Base-by-base conservation (phyloP, 148 eudicot genomes). In the Polygonum aviculare region DNA sequence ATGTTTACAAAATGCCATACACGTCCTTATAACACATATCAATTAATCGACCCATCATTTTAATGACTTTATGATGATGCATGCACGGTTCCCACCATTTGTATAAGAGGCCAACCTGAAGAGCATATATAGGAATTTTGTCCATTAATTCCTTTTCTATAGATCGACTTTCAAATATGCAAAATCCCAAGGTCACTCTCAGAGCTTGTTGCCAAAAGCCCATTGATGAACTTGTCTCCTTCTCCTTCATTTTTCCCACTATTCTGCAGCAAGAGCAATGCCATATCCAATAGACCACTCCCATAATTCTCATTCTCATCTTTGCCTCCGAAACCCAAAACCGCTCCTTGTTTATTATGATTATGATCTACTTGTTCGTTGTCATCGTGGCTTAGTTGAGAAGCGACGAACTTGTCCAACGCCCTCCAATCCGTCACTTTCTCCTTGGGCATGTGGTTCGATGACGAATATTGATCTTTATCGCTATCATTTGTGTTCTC, bases 321-420 rank as follows among this genome's bases (percentile, higher is more conserved):
- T 40, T 18, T 7, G 39, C 47, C 47, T 44, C 35, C 33, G 19
- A 49, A 60, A 72, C 84, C 73, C 52, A 84, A 79, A 41, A 22
- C 18, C 10, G 57, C 12, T 18, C 75, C 80, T 62, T 75, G 75
- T 33, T 51, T 55, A 12, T 69, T 79, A 48, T 12, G 50, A 54
- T 71, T 51, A 54, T 69, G 59, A 15, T 5, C 15, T 71, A 38
- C 48, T 71, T 18, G 10, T 0, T 71, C 36, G 7, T 50, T 50
- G n/a, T 83, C n/a, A n/a, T n/a, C 86, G 33, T 88, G 92, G 67
- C 97, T 92, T 80, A 92, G 69, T 76, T 92, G 97, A 74, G 97
- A 87, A 2, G 97, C 97, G 12, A 92, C 97, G 82, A 90, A 90
- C 76, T 88, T 90, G 59, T 92, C 97, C 59, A 92, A 86, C 31